Base-by-base conservation (phyloP, 164 flowering plant species). In the Magnolia sinica region DNA sequence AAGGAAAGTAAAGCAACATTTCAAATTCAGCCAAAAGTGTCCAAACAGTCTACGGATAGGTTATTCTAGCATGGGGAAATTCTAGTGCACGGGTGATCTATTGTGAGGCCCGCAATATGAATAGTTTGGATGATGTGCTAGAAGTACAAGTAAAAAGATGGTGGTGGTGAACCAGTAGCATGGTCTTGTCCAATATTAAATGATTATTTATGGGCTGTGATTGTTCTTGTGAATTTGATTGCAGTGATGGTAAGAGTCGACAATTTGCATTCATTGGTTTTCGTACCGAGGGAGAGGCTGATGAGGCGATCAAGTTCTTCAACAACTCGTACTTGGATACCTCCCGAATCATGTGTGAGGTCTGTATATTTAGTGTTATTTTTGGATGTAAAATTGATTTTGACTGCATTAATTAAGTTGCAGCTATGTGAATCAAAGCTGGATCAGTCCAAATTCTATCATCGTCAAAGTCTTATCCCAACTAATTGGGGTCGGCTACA, bases 201-300 rank as follows among this genome's bases (percentile, higher is more conserved):
- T 37, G 45, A 37, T 37, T 37, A 37, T 37, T 37, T 37, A 37
- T 37, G 45, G 45, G 45, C 50, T 64, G 50, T 50, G 11, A 24
- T 72, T 13, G 20, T 16, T 19, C 31, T 49, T 55, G 64, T 18
- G 55, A 10, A 59, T 20, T 52, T 76, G 51, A 59, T 22, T 22
- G 20, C 79, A 94, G 99, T 50, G 99, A 96, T 78, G 96, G 98
- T 9, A 94, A 89, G 81, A 96, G 93, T 77, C 82, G 99, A 77
- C 98, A 92, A 74, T 96, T 96, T 58, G 98, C 89, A 27, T 96
- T 94, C 77, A 82, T 96, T 69, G 99, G 99, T 24, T 96, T 80
- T 67, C 89, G 96, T 55, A 89, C 93, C 0, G 97, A 87, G 82
- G 66, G 37, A 2, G 96, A 96, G 81, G 98, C 99, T 0, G 80